A percentile compares a stretch with the other conserved stretches of the same genome.
Evolutionary conservation across 305 asterid genomes (phyloP).

Genomic region (Fraxinus platypoda): DNA sequence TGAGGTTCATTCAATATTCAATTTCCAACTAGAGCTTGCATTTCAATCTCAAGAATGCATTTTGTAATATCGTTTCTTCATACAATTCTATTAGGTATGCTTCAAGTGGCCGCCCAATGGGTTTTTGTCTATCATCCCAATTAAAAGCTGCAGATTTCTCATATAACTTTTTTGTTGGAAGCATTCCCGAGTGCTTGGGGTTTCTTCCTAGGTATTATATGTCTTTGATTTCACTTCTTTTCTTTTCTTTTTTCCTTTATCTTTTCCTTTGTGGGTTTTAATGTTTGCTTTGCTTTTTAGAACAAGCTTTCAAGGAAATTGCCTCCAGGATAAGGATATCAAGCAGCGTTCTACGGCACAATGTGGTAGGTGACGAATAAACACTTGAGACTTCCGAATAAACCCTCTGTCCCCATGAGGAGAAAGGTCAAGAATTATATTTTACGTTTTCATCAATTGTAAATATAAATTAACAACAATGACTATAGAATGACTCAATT

Average conservation of each 20-base stretch:
- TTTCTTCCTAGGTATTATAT: constrained; percentile 54
- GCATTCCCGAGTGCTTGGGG: constrained; percentile 77
- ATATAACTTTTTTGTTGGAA: constrained; percentile 70
- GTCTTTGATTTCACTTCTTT: background rate
- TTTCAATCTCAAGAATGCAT: background rate
- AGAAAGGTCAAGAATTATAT: background rate
- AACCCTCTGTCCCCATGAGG: background rate
- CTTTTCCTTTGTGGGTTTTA: constrained; percentile 15
- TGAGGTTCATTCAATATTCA: background rate
- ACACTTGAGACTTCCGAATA: background rate
- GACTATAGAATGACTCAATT: background rate
- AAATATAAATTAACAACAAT: background rate
- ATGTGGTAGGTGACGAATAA: constrained; percentile 53
- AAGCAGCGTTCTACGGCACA: constrained; percentile 70
- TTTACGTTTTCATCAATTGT: background rate
- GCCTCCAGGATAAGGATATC: constrained; percentile 67
- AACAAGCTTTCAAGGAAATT: constrained; percentile 77
- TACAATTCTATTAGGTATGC: constrained; percentile 51
- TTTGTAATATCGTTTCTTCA: constrained; percentile 3
- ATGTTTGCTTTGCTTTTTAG: constrained; percentile 30
- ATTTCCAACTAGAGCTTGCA: background rate
- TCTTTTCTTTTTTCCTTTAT: background rate
- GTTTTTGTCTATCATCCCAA: constrained; percentile 67
- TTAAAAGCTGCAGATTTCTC: constrained; percentile 79
- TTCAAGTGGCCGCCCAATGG: constrained; percentile 44